Percentiles rank a stretch among this genome's conserved stretches.
Conservation (phyloP, 345 rosid species). For the Eucalyptus coolabah region DNA sequence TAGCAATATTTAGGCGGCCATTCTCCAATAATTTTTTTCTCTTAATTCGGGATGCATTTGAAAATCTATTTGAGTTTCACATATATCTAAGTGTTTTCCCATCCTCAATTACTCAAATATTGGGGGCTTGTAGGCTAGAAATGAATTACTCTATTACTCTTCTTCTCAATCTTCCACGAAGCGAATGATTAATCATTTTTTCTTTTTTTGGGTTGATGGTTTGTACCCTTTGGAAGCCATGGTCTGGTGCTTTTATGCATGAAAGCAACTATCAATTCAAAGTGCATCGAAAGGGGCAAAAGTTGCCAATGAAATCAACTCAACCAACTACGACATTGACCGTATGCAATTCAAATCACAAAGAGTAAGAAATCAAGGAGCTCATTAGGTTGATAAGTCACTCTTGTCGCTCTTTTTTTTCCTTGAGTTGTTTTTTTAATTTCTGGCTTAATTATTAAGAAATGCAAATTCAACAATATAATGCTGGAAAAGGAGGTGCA, state of each 20-base stretch:
- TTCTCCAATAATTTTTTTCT: background rate
- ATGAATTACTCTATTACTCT: background rate
- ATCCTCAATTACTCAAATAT: background rate
- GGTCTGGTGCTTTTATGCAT: background rate
- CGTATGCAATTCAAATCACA: background rate
- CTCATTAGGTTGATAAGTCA: background rate
- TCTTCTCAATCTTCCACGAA: background rate
- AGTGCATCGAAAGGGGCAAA: background rate
- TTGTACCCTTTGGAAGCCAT: background rate
- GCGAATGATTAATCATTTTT: background rate
- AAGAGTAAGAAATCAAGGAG: background rate
- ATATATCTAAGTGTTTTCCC: rapidly evolving
- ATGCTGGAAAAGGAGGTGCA: background rate
- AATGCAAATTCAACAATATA: background rate
- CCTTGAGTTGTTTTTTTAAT: background rate
- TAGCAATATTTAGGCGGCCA: background rate
- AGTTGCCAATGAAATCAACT: background rate
- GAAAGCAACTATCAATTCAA: background rate
- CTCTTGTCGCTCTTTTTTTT: background rate
- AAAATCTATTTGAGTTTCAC: rapidly evolving
- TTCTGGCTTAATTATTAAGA: background rate
- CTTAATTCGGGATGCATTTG: background rate
- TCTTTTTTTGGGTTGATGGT: background rate
- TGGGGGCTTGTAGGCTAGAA: background rate
- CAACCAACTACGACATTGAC: background rate